Base-by-base conservation (phyloP, 352 stramenopile genomes). In the Halophytophthora batemanensis region DNA sequence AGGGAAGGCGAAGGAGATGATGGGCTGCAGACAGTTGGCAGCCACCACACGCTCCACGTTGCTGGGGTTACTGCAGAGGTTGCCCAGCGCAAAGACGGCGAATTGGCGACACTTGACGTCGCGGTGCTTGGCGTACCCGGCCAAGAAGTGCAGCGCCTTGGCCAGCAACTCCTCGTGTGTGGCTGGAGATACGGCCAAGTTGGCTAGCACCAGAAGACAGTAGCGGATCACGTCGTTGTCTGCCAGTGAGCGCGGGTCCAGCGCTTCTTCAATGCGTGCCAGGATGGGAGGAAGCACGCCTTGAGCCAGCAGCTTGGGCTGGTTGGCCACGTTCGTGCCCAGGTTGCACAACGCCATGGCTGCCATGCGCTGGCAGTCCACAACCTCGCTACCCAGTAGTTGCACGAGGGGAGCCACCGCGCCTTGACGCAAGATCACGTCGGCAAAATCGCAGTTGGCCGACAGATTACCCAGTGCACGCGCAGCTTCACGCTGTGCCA, bases 91-190 rank as follows among this genome's bases (percentile, higher is more conserved):
- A 53, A 98, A 97, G 41, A 98, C 83, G 19, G 95, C 88, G 63
- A 98, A 95, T 62, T 98, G 93, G n/a, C 96, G 80, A 44, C 91
- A 98, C 60, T 98, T 98, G 45, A 98, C 85, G 64, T 98, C 95
- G 10, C 90, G 80, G 52, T 98, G 93, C 52, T 97, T 96, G 15
- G 86, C 82, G 59, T 98, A 98, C 7, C 82, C 86, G 22, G 94
- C 77, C 6, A 99, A 64, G 42, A 96, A 79, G n/a, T 87, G 77
- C 17, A 98, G 61, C 21, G 81, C 76, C 36, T 82, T 71, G 15
- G 69, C 66, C 61, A 97, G 78, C 3, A 98, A 54, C 48, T 89
- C 66, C 13, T 69, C 40, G 55, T 98, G 89, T 6, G 93, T 97
- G 19, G 84, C 68, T 0, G 69, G 64, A 1, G 80, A 95, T 2